phyloP scores from a whole-genome alignment of 2,329 filamentous ascomycete genomes.

The Exophiala sideris region DNA sequence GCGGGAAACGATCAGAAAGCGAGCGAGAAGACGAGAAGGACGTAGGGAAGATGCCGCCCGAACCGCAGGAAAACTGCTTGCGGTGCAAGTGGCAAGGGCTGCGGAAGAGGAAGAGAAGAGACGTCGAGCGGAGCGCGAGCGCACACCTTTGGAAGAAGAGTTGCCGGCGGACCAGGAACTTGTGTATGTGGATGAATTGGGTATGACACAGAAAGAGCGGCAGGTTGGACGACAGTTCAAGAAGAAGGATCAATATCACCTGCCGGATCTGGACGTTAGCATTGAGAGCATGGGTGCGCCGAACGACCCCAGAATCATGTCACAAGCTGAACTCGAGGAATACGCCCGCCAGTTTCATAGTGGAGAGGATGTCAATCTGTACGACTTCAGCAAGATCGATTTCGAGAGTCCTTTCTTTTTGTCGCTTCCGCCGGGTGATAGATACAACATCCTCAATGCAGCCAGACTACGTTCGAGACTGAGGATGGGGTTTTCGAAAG shows the following conservation, averaged over 20 bases:
- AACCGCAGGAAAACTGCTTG: conserved; percentile 86
- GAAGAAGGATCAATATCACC: conserved; percentile 91
- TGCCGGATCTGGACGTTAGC: conserved; percentile 76
- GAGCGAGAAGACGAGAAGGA: conserved; percentile 79
- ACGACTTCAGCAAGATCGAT: conserved; percentile 98
- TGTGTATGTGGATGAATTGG: conserved; percentile 86
- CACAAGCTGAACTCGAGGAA: conserved; percentile 84
- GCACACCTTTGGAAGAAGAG: conserved; percentile 54
- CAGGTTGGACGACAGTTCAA: conserved; percentile 68
- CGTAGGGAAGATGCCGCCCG: conserved; percentile 86
- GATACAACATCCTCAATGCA: conserved; percentile 96
- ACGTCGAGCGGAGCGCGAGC: conserved; percentile 48
- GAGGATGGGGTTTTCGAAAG: conserved; percentile 93
- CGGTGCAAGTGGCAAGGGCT: conserved; percentile 86
- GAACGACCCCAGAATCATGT: conserved; percentile 95
- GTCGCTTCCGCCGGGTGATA: conserved; percentile 81
- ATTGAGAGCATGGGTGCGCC: conserved; percentile 83
- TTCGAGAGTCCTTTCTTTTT: conserved; percentile 95
- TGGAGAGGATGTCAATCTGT: conserved; percentile 82
- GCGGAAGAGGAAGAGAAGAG: conserved; percentile 80
- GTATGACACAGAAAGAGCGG: conserved; percentile 75
- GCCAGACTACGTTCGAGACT: conserved; percentile 82
- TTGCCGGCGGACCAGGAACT: conserved; percentile 66
- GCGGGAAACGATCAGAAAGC: conserved; percentile 77
- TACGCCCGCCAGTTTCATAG: conserved; percentile 90